A percentile compares a stretch with the other conserved stretches of the same genome.
Conservation (phyloP, 2,329 filamentous ascomycete species). For the Colletotrichum sansevieriae region DNA sequence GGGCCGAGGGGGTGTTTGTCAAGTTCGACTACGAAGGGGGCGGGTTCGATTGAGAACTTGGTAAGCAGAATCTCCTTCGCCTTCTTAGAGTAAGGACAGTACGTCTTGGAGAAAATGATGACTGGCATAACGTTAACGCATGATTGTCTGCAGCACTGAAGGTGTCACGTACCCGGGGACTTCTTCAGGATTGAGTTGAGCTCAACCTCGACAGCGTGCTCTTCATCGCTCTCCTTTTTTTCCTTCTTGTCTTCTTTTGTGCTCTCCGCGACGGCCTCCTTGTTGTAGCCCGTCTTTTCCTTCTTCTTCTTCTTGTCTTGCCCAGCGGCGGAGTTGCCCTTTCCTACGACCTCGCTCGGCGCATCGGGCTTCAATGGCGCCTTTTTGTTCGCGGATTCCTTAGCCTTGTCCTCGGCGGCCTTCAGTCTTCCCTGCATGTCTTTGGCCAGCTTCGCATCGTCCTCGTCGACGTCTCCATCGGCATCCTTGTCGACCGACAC, state of each 20-base stretch:
- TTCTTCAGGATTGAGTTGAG: slow-evolving; percentile 85
- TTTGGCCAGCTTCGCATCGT: slow-evolving; percentile 65
- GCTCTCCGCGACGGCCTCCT: slow-evolving; percentile 51
- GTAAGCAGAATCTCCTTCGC: slow-evolving; percentile 89
- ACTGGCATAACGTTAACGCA: slow-evolving; percentile 63
- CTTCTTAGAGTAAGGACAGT: slow-evolving; percentile 87
- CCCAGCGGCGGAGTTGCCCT: slow-evolving; percentile 68
- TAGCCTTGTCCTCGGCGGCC: slow-evolving; percentile 77
- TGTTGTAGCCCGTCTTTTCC: slow-evolving; percentile 64
- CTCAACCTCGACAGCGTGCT: slow-evolving; percentile 76
- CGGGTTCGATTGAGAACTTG: slow-evolving; percentile 84
- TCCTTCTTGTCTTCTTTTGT: slow-evolving; percentile 53
- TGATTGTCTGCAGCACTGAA: slow-evolving; percentile 7
- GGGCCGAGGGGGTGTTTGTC: slow-evolving; percentile 83
- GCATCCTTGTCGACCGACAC: slow-evolving; percentile 63
- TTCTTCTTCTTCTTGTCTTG: slow-evolving; percentile 56
- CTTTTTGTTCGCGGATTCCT: slow-evolving; percentile 77
- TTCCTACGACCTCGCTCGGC: slow-evolving; percentile 69
- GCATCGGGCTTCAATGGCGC: slow-evolving; percentile 70
- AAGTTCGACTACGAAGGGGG: slow-evolving; percentile 90
- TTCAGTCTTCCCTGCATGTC: slow-evolving; percentile 73
- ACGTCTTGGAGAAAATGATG: slow-evolving; percentile 95
- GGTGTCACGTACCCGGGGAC: slow-evolving; percentile 75
- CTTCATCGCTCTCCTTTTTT: slow-evolving; percentile 66
- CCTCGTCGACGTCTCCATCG: slow-evolving; percentile 68